Conservation (phyloP, 768 basidiomycete genomes). For the Boletus rubroflammeus region DNA sequence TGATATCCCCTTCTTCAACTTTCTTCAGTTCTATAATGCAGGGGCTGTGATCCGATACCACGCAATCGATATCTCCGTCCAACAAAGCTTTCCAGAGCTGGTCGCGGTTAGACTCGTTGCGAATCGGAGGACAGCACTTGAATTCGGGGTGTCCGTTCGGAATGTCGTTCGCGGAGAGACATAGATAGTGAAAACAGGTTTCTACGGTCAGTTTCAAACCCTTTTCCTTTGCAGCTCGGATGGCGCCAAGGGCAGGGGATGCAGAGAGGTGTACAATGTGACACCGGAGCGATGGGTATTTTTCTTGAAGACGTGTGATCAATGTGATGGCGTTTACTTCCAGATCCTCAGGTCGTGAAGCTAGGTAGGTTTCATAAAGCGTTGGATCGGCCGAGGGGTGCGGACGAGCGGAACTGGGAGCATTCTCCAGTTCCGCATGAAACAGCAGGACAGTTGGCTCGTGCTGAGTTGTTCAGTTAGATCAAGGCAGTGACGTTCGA, state of each 20-base stretch:
- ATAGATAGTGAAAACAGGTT: slow-evolving; percentile 97
- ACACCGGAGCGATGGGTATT: slow-evolving; percentile 66
- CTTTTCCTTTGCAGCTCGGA: slow-evolving; percentile 62
- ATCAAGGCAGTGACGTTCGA: slow-evolving; percentile 1
- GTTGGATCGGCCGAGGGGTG: slow-evolving; percentile 40
- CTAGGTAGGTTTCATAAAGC: slow-evolving; percentile 76
- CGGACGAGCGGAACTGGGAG: slow-evolving; percentile 10
- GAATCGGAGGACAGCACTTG: slow-evolving; percentile 96
- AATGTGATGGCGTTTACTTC: slow-evolving; percentile 81
- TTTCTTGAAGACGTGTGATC: slow-evolving; percentile 60
- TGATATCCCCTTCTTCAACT: slow-evolving; percentile 71
- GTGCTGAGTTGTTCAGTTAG: slow-evolving; percentile 41
- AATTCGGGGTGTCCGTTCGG: slow-evolving; percentile 78
- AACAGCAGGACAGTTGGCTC: slow-evolving; percentile 75
- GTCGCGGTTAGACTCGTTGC: slow-evolving; percentile 68
- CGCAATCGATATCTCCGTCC: slow-evolving; percentile 83
- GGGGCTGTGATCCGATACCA: slow-evolving; percentile 96
- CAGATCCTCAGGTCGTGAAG: slow-evolving; percentile 75
- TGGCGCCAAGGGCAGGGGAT: slow-evolving; percentile 70
- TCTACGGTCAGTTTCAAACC: slow-evolving; percentile 82
- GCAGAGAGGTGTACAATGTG: slow-evolving; percentile 97
- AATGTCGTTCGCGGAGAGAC: slow-evolving; percentile 67
- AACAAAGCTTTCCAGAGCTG: slow-evolving; percentile 76
- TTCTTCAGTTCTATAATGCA: slow-evolving; percentile 81
- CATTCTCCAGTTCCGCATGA: slow-evolving; percentile 81